Evolutionary conservation across 2,329 filamentous ascomycete genomes (phyloP).

Genomic region (Neocucurbitaria cava): DNA sequence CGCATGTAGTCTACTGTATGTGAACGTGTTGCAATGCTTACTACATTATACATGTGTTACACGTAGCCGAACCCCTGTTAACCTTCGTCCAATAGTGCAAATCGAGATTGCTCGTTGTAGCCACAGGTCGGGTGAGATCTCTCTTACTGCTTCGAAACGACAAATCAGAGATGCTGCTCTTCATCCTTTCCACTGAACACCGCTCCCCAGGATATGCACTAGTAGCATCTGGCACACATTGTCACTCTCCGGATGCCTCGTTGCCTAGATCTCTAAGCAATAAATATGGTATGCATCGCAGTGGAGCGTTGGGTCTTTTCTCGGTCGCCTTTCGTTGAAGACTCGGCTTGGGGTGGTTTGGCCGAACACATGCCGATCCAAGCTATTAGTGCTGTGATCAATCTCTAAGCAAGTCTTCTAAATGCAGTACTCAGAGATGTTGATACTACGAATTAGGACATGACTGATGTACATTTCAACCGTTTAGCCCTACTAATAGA

Average conservation of each 20-base stretch:
- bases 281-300: neutral
- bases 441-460: no score
- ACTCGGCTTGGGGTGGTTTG: conserved; percentile 6
- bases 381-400: conserved; percentile 38
- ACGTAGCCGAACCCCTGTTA: conserved; percentile 1
- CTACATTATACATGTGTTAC: conserved; percentile 9
- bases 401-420: conserved; percentile 19
- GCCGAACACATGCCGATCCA: conserved; percentile 28
- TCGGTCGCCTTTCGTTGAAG: neutral
- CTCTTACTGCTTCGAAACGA: neutral
- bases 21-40: neutral
- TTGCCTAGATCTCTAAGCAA: conserved; percentile 9
- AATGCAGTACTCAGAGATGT: conserved; percentile 1
- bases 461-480: no score
- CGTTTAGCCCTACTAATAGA: no score
- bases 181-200: neutral
- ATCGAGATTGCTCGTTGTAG: neutral
- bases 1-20: neutral
- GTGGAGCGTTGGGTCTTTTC: neutral
- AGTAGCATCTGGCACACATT: neutral
- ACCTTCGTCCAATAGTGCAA: neutral
- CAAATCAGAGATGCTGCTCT: neutral
- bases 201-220: neutral
- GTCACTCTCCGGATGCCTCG: neutral
- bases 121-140: neutral